Percentiles rank a stretch among this genome's conserved stretches.
phyloP scores from a whole-genome alignment of 495 filamentous ascomycete species.

The Xylaria longipes region DNA sequence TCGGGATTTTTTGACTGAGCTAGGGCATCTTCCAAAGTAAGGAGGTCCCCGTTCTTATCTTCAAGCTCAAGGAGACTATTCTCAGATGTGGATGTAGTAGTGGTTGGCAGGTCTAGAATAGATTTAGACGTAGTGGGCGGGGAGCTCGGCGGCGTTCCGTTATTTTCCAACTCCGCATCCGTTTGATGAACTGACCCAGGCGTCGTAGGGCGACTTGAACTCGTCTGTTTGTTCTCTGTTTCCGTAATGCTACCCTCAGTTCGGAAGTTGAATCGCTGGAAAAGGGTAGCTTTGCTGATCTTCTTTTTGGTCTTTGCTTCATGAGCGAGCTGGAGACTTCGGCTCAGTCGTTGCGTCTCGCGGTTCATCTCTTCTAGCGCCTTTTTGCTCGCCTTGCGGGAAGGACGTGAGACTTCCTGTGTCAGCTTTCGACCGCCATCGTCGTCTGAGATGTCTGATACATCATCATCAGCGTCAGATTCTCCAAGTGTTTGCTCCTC shows the following conservation, averaged over 20 bases:
- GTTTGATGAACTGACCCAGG: constrained; percentile 48
- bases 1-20: constrained; percentile 42
- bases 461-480: constrained; percentile 50
- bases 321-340: constrained; percentile 91
- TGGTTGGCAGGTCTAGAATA: constrained; percentile 13
- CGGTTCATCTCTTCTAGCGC: constrained; percentile 93
- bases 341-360: constrained; percentile 88
- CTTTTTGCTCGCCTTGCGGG: constrained; percentile 92
- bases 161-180: constrained; percentile 52
- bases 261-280: constrained; percentile 81
- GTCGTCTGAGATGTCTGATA: constrained; percentile 61
- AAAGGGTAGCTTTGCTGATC: constrained; percentile 81
- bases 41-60: constrained; percentile 37
- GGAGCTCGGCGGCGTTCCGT: constrained; percentile 62
- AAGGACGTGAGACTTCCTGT: constrained; percentile 66
- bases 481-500: constrained; percentile 39
- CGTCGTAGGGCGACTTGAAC: constrained; percentile 48
- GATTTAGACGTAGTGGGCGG: constrained; percentile 44
- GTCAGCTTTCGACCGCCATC: constrained; percentile 64
- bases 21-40: constrained; percentile 39
- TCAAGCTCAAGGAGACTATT: constrained; percentile 16
- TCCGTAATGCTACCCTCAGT: constrained; percentile 44
- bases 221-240: constrained; percentile 48
- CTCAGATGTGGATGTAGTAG: not conserved
- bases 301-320: constrained; percentile 91